Evolutionary conservation across 345 rosid species (phyloP), one percentile per base, ranked within the genome.

Genomic region (Eucalyptus fibrosa): DNA sequence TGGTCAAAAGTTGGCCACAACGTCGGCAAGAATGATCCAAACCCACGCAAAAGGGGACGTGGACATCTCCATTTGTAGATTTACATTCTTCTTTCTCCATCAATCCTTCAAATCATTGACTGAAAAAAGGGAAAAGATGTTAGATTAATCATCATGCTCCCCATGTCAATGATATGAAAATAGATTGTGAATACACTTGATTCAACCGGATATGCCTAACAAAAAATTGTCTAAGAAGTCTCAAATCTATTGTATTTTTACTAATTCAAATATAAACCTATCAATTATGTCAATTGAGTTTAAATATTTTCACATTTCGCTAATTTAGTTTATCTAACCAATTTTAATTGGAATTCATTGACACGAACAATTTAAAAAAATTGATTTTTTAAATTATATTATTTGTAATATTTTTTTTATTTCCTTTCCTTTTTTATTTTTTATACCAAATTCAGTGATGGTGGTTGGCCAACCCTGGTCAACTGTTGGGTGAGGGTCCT

Each of bases 401-500:
- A 16, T 53, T 53, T 53, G 4, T 53, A 53, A 51, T 18, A 7
- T 7, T 7, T 17, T 13, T 16, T 51, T 51, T 51, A 3, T 50
- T 51, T 51, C 4, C 3, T 16, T 50, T 50, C 7, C 7, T 7
- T 50, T 50, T 17, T 51, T 50, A 1, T 53, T 53, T 19, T 42
- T 42, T 42, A 19, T 21, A 53, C 5, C 59, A 53, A 19, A 19
- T 19, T 53, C 4, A 19, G 5, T 53, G 59, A 53, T 53, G 59
- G 59, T 53, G 0, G 26, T 53, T 53, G 59, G 26, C 26, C 59
- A 53, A 53, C 59, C 59, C 59, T 53, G 2, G 1, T 53, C 26
- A 19, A 53, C 2, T 53, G 10, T 0, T 2, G 0, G 59, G 4
- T 0, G 10, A 53, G 56, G 56, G 59, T 19, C 59, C 0, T 8